These are phyloP conservation scores for Cladosporium austrohemisphaericum DNA, from an alignment of 2,329 filamentous ascomycete species.

Conservation along the genomic window DNA sequence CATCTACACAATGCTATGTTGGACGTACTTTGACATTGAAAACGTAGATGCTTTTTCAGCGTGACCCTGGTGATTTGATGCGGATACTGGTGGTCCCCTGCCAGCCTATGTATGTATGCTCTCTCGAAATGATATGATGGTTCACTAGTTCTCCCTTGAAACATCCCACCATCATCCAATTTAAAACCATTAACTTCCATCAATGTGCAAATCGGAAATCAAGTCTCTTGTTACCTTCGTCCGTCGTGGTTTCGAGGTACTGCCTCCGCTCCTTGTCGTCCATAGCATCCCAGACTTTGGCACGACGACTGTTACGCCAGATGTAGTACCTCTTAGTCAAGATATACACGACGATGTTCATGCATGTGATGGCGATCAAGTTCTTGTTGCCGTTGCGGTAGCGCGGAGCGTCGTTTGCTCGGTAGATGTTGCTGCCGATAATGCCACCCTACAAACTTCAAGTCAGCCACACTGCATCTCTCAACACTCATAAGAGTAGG, in stretches of 20 bases:
- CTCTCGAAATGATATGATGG: no score
- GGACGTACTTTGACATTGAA: no score
- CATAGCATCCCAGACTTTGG: slow-evolving; percentile 49
- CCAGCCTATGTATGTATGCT: no score
- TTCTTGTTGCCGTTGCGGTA: slow-evolving; percentile 54
- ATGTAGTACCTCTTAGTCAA: slow-evolving; percentile 38
- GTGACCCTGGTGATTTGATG: no score
- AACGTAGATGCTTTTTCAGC: no score
- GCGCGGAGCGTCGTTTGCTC: slow-evolving; percentile 25
- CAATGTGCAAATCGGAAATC: slow-evolving; percentile 2
- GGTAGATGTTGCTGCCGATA: slow-evolving; percentile 33
- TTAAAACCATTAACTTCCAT: neutral
- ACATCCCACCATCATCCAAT: no score
- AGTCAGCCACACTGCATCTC: no score
- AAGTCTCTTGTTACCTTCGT: slow-evolving; percentile 37
- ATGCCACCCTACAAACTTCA: slow-evolving; percentile 38
- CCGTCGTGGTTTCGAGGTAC: slow-evolving; percentile 44
- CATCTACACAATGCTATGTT: no score
- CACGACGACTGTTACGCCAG: slow-evolving; percentile 29
- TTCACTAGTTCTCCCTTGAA: no score
- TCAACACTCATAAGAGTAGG: no score
- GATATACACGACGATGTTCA: slow-evolving; percentile 50
- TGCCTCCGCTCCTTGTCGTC: slow-evolving; percentile 45
- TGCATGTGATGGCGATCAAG: slow-evolving; percentile 48
- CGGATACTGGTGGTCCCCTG: no score